Base-by-base conservation (phyloP, 179 eudicot genomes). In the Kewa caespitosa region DNA sequence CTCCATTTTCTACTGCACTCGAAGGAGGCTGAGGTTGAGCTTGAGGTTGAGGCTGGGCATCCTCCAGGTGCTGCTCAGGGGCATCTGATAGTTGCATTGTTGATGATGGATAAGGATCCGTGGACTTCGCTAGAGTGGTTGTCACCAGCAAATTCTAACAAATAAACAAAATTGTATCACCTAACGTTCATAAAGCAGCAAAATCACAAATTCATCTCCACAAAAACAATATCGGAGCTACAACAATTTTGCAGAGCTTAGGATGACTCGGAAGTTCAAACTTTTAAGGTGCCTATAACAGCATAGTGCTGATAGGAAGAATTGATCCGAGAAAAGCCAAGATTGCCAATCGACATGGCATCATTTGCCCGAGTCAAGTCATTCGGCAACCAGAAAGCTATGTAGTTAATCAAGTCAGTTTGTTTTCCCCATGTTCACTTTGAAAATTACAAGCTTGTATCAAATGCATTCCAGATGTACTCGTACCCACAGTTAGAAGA, bases 121-220 rank as follows among this genome's bases (percentile, higher is more conserved):
- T 78, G 25, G 85, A 87, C 67, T 85, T 87, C 36, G 84, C 86
- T 76, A 92, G 72, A 37, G 89, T 92, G 67, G 91, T 91, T 50
- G 96, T 89, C 84, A 92, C 97, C 83, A 84, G 73, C 78, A 92
- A 78, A 81, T 88, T 90, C 97, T 57, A 27, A 52, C 36, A 59
- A 38, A 67, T 37, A 39, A 42, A 22, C 23, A 39, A 1, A 61
- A 39, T 32, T 73, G 15, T 32, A 60, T 57, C 4, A n/a, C 32
- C 3, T 4, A 27, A 1, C 12, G 28, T 57, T 32, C 11, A 22
- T 32, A 55, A 1, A 25, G 11, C 25, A 57, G 62, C 62, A 57
- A 57, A 32, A 57, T 32, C 13, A 18, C 25, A 57, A 55, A 55
- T 2, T 57, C 32, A 57, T 0, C 0, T 54, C 30, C 32, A 57